A percentile compares a stretch with the other conserved stretches of the same genome.
These are phyloP conservation scores for Verruconis gallopava DNA, from an alignment of 2,329 filamentous ascomycete genomes.

Conservation along the genomic window DNA sequence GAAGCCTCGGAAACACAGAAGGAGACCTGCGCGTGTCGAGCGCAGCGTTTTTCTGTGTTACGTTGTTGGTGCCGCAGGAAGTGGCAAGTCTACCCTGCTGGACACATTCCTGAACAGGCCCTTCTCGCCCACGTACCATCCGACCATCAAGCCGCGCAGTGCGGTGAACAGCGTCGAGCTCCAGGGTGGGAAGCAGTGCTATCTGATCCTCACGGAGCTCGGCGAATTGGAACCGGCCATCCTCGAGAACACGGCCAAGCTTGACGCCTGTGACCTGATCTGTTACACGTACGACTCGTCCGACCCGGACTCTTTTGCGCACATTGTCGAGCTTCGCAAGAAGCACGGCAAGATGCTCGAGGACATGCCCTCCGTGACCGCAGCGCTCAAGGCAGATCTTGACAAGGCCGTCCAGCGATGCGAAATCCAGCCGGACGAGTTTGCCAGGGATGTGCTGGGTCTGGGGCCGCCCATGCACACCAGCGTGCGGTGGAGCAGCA, in stretches of 20 bases:
- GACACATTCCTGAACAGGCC: slow-evolving; percentile 84
- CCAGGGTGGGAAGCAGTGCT: slow-evolving; percentile 90
- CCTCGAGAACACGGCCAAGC: slow-evolving; percentile 76
- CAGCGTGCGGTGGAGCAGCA: slow-evolving; percentile 86
- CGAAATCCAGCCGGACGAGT: slow-evolving; percentile 82
- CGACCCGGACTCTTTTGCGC: slow-evolving; percentile 87
- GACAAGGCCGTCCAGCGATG: slow-evolving; percentile 95
- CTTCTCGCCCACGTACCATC: slow-evolving; percentile 72
- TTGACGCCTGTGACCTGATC: slow-evolving; percentile 85
- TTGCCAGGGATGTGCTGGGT: slow-evolving; percentile 65
- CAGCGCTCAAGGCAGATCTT: slow-evolving; percentile 84
- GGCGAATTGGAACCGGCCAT: slow-evolving; percentile 93
- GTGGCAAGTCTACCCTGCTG: slow-evolving; percentile 82
- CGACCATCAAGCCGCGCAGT: slow-evolving; percentile 86
- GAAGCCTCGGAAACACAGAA: slow-evolving; percentile 72
- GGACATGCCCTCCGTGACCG: slow-evolving; percentile 81
- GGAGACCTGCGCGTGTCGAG: slow-evolving; percentile 49
- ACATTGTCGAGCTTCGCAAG: slow-evolving; percentile 69
- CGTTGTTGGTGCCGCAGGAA: slow-evolving; percentile 69
- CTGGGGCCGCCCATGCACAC: slow-evolving; percentile 91
- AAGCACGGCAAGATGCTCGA: slow-evolving; percentile 67
- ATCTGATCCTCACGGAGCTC: slow-evolving; percentile 88
- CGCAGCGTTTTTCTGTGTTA: slow-evolving; percentile 93
- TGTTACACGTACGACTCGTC: slow-evolving; percentile 96
- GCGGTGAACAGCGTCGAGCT: slow-evolving; percentile 95